A percentile compares a stretch with the other conserved stretches of the same genome.
Conservation (phyloP, 2,329 filamentous ascomycete species). For the Colletotrichum sansevieriae region DNA sequence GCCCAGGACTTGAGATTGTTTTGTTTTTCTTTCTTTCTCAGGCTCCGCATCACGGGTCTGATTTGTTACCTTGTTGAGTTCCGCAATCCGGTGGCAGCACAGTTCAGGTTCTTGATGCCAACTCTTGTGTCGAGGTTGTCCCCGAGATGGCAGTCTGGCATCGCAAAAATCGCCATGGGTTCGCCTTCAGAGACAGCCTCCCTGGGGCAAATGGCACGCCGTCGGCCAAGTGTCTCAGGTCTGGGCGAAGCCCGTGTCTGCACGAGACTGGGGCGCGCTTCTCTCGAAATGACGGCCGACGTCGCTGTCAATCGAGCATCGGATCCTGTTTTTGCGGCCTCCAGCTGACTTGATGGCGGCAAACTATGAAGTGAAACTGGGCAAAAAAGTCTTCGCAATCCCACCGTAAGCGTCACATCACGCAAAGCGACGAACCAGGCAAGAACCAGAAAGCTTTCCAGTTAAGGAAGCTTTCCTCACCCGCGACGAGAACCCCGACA, state of each 20-base stretch:
- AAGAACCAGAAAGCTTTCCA: conserved; percentile 5
- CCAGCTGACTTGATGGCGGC: conserved; percentile 8
- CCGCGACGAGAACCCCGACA: neutral
- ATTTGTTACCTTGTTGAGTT: neutral
- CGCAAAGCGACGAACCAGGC: neutral
- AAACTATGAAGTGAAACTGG: neutral
- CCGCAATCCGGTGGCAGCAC: neutral
- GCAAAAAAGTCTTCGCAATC: neutral
- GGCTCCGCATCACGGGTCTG: neutral
- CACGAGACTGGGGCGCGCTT: conserved; percentile 33
- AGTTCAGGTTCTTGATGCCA: neutral
- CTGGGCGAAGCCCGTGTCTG: conserved; percentile 41
- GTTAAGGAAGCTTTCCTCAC: conserved; percentile 2
- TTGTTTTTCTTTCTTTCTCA: neutral
- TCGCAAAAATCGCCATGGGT: neutral
- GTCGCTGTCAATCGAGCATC: conserved; percentile 33
- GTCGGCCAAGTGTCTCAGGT: conserved; percentile 27
- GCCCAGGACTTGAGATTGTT: neutral
- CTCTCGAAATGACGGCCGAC: conserved; percentile 5
- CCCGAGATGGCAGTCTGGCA: conserved; percentile 8
- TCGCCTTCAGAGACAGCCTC: conserved; percentile 5
- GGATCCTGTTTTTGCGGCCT: neutral
- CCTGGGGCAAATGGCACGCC: conserved; percentile 5
- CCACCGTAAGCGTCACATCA: conserved; percentile 29
- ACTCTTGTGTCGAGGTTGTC: neutral